Percentiles rank a stretch among this genome's conserved stretches.
Evolutionary conservation across 2,329 filamentous ascomycete species (phyloP).

Genomic region (Talaromyces sp.): DNA sequence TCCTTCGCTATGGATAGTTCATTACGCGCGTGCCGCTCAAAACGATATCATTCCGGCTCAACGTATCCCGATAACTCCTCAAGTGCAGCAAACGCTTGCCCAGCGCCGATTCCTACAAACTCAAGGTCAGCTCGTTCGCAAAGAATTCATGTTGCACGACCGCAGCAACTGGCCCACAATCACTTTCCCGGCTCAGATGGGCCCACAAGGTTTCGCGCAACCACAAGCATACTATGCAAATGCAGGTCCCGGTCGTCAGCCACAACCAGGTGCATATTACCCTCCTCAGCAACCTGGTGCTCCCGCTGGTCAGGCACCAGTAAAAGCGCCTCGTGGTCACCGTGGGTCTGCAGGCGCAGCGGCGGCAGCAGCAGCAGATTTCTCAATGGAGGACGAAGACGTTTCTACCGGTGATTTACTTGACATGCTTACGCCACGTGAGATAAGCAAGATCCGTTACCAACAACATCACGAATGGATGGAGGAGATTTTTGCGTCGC

Average conservation of each 20-base stretch:
- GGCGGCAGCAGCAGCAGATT: slow-evolving; percentile 41
- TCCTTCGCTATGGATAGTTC: slow-evolving; percentile 81
- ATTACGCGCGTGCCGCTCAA: slow-evolving; percentile 76
- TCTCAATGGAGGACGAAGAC: slow-evolving; percentile 77
- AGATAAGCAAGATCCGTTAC: slow-evolving; percentile 83
- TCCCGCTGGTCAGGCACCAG: slow-evolving; percentile 24
- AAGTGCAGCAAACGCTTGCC: slow-evolving; percentile 40
- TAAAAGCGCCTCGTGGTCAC: slow-evolving; percentile 41
- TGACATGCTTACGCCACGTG: slow-evolving; percentile 81
- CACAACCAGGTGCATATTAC: slow-evolving; percentile 27
- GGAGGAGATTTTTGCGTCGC: slow-evolving; percentile 92
- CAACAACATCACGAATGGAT: slow-evolving; percentile 98
- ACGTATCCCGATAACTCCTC: slow-evolving; percentile 47
- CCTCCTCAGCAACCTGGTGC: slow-evolving; percentile 26
- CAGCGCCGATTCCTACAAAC: slow-evolving; percentile 60
- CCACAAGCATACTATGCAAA: slow-evolving; percentile 40
- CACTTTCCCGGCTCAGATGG: slow-evolving; percentile 58
- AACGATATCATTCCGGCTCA: slow-evolving; percentile 68
- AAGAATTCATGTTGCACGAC: slow-evolving; percentile 93
- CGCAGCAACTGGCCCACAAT: slow-evolving; percentile 86
- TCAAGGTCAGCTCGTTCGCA: slow-evolving; percentile 77
- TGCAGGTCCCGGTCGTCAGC: slow-evolving; percentile 36
- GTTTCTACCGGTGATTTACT: slow-evolving; percentile 82
- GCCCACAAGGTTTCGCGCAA: slow-evolving; percentile 51
- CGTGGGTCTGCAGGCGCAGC: slow-evolving; percentile 40